Conservation (phyloP, 257 asterid species). For the Ligustrum vulgare region DNA sequence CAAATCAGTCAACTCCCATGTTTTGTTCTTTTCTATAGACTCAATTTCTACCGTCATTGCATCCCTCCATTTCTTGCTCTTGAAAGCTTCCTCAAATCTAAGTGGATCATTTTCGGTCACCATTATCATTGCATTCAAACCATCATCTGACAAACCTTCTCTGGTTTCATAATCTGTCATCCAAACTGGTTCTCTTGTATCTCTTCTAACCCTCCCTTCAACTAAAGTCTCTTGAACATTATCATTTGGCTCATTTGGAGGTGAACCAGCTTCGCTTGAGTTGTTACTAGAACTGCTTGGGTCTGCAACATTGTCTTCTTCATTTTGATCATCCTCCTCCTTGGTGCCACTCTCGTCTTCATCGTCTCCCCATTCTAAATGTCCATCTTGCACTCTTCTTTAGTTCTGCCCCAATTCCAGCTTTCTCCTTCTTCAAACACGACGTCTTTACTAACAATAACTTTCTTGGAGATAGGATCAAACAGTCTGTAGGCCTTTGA, state of each 20-base stretch:
- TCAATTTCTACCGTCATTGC: no score
- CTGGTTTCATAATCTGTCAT: not conserved
- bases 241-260: not conserved
- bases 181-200: not conserved
- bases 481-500: no score
- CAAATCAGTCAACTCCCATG: not conserved
- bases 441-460: no score
- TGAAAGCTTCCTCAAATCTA: not conserved
- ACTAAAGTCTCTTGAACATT: not conserved
- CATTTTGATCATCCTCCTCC: no score
- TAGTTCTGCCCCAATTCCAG: no score
- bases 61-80: no score
- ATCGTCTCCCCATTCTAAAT: no score
- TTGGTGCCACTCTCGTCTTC: no score
- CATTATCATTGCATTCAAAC: not conserved
- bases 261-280: not conserved
- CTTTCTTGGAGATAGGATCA: no score
- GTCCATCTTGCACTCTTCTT: no score
- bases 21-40: no score
- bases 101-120: not conserved
- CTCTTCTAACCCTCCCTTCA: not conserved
- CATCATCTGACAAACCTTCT: not conserved
- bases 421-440: no score
- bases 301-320: not conserved
- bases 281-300: not conserved